Conservation (phyloP, 805 yeast genomes). For the Tetrapisispora phaffii region DNA sequence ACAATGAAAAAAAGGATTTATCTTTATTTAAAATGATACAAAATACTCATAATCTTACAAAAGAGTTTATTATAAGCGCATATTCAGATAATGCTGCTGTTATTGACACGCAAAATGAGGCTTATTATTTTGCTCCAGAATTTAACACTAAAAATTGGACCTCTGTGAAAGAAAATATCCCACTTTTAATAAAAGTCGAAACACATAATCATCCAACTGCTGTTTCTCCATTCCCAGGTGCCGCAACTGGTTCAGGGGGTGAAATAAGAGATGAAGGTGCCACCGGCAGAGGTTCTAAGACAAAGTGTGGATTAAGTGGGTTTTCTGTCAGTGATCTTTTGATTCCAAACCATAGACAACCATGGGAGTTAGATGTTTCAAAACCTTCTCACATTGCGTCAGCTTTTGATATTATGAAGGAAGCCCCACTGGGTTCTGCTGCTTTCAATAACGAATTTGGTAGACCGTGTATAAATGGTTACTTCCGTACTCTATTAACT, state of each 20-base stretch:
- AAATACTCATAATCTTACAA: constrained; percentile 75
- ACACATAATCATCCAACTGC: constrained; percentile 99
- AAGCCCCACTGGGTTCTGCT: constrained; percentile 96
- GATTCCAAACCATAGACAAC: constrained; percentile 78
- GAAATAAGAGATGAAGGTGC: constrained; percentile 99
- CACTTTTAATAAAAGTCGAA: constrained; percentile 89
- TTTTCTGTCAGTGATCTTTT: constrained; percentile 82
- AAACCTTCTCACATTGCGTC: constrained; percentile 90
- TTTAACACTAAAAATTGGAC: constrained; percentile 61
- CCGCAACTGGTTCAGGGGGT: constrained; percentile 99
- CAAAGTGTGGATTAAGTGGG: constrained; percentile 94
- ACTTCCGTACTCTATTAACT: constrained; percentile 89
- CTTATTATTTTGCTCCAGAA: constrained; percentile 72
- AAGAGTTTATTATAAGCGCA: constrained; percentile 81
- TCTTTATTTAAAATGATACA: constrained; percentile 90
- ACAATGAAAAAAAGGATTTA: constrained; percentile 60
- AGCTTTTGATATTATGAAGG: constrained; percentile 86
- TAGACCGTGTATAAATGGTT: constrained; percentile 93
- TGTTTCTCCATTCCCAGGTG: constrained; percentile 98
- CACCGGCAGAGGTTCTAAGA: constrained; percentile 94
- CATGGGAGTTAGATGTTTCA: constrained; percentile 91
- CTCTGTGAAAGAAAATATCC: constrained; percentile 66
- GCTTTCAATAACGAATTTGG: constrained; percentile 98
- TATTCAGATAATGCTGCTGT: constrained; percentile 98
- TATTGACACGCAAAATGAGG: constrained; percentile 46